Evolutionary conservation across 2,329 filamentous ascomycete genomes (phyloP), one percentile per base, ranked within the genome.

Genomic region (Epichloe festucae): DNA sequence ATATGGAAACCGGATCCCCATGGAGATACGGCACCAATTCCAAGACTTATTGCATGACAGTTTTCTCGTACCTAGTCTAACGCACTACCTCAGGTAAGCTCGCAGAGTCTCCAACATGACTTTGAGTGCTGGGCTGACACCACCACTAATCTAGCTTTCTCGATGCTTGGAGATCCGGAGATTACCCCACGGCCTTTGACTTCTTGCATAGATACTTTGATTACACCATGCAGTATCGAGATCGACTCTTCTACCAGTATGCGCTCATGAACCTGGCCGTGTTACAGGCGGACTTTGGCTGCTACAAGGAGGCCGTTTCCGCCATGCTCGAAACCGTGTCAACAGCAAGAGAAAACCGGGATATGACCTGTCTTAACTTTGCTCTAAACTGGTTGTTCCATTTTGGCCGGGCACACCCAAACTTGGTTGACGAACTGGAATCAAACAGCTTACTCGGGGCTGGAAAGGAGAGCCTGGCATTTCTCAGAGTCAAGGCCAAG

Each of bases 371-470:
- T 63, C 75, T 98, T 52, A 97, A 96, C 66, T 97, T 95, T 68
- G 87, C 89, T 35, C 78, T 98, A 55, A 95, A 89, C 62, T 98
- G 93, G 93, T 75, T 97, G 3, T 94, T 94, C 61, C 89, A 96
- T 63, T 94, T 96, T 59, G 86, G 85, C n/a, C 87, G 89, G 61
- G 82, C 87, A 0, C 89, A 91, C 59, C 87, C 89, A 0, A 75
- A 81, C 50, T 76, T 89, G n/a, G 81, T 89, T 57, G 78, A 75
- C 47, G 78, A 82, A 49, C 73, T 85, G 5, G 84, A 84, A 55
- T 82, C 84, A 40, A 82, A 78, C 59, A 87, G 81, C 52, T 82
- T 89, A 74, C 72, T 89, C 8, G 87, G 84, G 0, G 84, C 82
- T 36, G 87, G 89, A 50, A 85, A 85, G 57, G 89, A 96, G 63